phyloP scores from a whole-genome alignment of 2,329 filamentous ascomycete genomes.

The Penicillium sp. region DNA sequence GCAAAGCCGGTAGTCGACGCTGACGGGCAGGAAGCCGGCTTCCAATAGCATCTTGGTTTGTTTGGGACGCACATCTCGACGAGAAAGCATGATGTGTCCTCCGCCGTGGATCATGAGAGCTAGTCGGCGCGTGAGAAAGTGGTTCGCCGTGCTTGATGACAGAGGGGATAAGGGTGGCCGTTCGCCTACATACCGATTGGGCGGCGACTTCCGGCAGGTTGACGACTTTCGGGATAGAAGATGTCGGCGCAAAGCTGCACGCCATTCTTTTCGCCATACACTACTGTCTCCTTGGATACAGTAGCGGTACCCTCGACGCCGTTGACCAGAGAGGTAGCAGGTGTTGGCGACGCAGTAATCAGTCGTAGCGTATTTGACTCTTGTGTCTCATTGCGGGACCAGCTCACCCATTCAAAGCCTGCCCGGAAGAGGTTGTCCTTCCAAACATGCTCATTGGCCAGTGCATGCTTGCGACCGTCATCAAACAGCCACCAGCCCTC shows the following conservation, averaged over 20 bases:
- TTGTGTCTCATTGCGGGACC: background rate
- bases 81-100: constrained; percentile 23
- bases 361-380: constrained; percentile 8
- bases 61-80: constrained; percentile 15
- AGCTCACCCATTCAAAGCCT: constrained; percentile 8
- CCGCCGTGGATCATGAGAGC: constrained; percentile 26
- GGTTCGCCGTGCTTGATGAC: no score
- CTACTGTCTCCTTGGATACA: background rate
- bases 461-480: constrained; percentile 25
- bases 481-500: constrained; percentile 39
- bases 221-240: background rate
- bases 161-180: no score
- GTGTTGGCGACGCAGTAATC: background rate
- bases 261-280: background rate
- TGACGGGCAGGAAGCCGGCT: constrained; percentile 45
- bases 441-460: constrained; percentile 19
- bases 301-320: no score
- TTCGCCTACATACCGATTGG: constrained; percentile 6
- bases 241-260: constrained; percentile 5
- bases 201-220: background rate
- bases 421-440: constrained; percentile 12
- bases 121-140: background rate
- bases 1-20: constrained; percentile 50
- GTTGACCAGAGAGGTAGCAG: no score
- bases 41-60: constrained; percentile 41